A percentile compares a stretch with the other conserved stretches of the same genome.
Conservation (phyloP, 371 early-diverging fungal species). For the Dichotomocladium elegans region DNA sequence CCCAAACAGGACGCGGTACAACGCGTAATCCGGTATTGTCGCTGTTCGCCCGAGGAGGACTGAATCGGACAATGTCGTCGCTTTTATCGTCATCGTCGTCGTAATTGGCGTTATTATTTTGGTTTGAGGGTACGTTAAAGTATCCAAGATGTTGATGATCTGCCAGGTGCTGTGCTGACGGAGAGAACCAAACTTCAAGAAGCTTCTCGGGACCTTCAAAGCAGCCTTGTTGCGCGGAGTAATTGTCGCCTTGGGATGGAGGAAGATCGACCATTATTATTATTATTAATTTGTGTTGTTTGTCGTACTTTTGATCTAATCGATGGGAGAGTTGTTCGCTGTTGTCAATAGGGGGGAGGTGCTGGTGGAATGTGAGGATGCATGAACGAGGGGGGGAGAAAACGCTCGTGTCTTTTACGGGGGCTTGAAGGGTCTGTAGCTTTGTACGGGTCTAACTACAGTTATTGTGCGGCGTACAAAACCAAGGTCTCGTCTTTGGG, state of each 20-base stretch:
- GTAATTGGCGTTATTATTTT: slow-evolving; percentile 7
- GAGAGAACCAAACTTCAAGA: slow-evolving; percentile 73
- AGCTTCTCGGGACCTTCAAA: slow-evolving; percentile 96
- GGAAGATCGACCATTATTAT: slow-evolving; percentile 16
- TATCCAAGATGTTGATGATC: slow-evolving; percentile 31
- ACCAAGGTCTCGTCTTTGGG: slow-evolving; percentile 5
- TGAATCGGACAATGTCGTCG: slow-evolving; percentile 30
- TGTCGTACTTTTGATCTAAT: neutral
- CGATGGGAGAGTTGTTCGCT: neutral
- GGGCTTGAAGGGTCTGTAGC: slow-evolving; percentile 18
- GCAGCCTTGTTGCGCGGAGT: slow-evolving; percentile 47
- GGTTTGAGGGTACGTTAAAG: slow-evolving; percentile 26
- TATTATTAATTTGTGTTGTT: neutral
- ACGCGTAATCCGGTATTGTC: slow-evolving; percentile 68
- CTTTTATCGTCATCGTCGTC: slow-evolving; percentile 12
- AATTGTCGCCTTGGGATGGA: slow-evolving; percentile 28
- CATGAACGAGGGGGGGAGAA: neutral
- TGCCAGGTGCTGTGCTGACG: slow-evolving; percentile 34
- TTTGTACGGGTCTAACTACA: slow-evolving; percentile 14
- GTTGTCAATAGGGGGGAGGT: slow-evolving; percentile 11
- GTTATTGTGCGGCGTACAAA: slow-evolving; percentile 13
- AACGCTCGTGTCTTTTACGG: slow-evolving; percentile 5
- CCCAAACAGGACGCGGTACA: slow-evolving; percentile 78
- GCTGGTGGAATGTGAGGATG: slow-evolving; percentile 13
- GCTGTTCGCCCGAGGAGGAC: slow-evolving; percentile 19